A percentile compares a stretch with the other conserved stretches of the same genome.
These are phyloP conservation scores for Aspergillus campestris DNA, from an alignment of 495 filamentous ascomycete genomes.

Conservation along the genomic window DNA sequence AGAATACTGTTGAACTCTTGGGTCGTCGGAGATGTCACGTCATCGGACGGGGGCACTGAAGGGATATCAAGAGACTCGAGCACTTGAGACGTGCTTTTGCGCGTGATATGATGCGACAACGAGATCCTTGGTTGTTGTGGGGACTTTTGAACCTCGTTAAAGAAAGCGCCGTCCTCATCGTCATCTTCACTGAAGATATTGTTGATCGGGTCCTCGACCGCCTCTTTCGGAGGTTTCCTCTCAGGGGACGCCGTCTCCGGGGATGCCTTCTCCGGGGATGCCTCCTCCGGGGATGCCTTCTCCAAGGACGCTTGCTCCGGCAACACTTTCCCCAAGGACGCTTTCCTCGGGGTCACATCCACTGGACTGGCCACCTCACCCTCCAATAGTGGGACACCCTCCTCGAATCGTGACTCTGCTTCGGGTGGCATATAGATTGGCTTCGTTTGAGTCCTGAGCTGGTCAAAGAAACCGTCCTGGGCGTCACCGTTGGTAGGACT, in stretches of 20 bases:
- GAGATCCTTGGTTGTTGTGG: constrained; percentile 2
- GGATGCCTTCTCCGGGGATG: too few species aligned
- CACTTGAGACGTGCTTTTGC: constrained; percentile 38
- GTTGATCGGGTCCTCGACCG: constrained; percentile 11
- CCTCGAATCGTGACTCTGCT: constrained; percentile 39
- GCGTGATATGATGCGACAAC: constrained; percentile 20
- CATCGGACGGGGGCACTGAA: constrained; percentile 22
- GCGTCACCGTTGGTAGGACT: constrained; percentile 20
- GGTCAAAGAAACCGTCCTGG: constrained; percentile 41
- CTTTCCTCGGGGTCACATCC: constrained; percentile 7
- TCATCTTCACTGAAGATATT: constrained; percentile 30
- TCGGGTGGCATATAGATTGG: constrained; percentile 38
- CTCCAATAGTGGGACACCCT: constrained; percentile 38
- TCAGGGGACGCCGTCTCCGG: too few species aligned
- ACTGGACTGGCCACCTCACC: constrained; percentile 14
- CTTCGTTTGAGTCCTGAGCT: constrained; percentile 41
- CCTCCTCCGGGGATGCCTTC: too few species aligned
- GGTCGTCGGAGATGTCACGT: constrained; percentile 22
- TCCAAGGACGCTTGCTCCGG: too few species aligned
- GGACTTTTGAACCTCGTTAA: constrained; percentile 18
- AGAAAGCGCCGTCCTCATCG: constrained; percentile 32
- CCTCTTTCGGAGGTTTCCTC: too few species aligned
- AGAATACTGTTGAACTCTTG: constrained; percentile 23
- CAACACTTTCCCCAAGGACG: too few species aligned
- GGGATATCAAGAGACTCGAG: constrained; percentile 24